A percentile compares a stretch with the other conserved stretches of the same genome.
Conservation (phyloP, 305 asterid species). For the Ilex paraguariensis region DNA sequence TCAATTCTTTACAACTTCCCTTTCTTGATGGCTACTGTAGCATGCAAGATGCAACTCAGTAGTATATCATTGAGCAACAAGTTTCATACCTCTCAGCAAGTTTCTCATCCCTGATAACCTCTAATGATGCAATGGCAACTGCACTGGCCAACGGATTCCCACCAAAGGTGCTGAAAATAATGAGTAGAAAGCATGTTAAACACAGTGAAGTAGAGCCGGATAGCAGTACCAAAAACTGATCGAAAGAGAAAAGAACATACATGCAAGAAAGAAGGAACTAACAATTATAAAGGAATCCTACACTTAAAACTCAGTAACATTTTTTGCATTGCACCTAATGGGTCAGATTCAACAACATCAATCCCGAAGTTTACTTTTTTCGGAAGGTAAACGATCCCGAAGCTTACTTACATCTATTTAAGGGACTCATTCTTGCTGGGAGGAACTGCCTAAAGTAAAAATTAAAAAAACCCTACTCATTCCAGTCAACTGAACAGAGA, state of each 20-base stretch:
- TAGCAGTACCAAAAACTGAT: not conserved
- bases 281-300: too few relatives aligned
- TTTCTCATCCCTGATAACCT: conserved; percentile 72
- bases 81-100: conserved; percentile 72
- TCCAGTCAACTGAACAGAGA: too few relatives aligned
- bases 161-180: conserved; percentile 79
- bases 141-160: conserved; percentile 98
- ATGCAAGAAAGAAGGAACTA: too few relatives aligned
- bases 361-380: too few relatives aligned
- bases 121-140: conserved; percentile 86
- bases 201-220: not conserved
- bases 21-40: not conserved
- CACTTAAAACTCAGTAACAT: too few relatives aligned
- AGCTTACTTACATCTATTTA: too few relatives aligned
- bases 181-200: conserved; percentile 5
- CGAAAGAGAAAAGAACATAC: not conserved
- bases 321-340: too few relatives aligned
- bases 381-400: too few relatives aligned
- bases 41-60: not conserved
- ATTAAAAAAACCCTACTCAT: too few relatives aligned
- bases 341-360: too few relatives aligned
- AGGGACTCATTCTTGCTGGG: too few relatives aligned
- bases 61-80: not conserved
- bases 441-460: too few relatives aligned
- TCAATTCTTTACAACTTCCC: not conserved